A percentile compares a stretch with the other conserved stretches of the same genome.
Evolutionary conservation across 805 yeast species (phyloP).

Genomic region (Wickerhamiella occidentalis): DNA sequence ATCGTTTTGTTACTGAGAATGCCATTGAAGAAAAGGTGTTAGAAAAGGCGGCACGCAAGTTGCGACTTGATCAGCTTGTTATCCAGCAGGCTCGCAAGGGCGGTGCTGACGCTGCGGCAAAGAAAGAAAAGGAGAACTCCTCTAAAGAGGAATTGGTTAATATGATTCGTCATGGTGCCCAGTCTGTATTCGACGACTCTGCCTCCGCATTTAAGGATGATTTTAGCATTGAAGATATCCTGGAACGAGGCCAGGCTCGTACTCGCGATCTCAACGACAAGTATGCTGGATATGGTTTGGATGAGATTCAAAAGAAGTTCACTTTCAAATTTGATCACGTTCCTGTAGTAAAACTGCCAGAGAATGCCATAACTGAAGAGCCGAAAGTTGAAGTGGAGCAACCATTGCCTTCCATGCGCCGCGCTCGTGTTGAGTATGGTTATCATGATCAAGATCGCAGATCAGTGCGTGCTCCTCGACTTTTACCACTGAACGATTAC

Average conservation of each 20-base stretch:
- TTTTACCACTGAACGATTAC: constrained; percentile 68
- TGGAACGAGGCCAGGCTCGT: constrained; percentile 67
- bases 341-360: neutral
- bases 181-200: constrained; percentile 56
- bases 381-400: constrained; percentile 16
- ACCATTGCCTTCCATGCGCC: constrained; percentile 29
- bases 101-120: constrained; percentile 17
- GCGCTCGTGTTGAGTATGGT: constrained; percentile 40
- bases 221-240: constrained; percentile 54
- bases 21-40: constrained; percentile 94
- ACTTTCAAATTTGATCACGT: constrained; percentile 56
- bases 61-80: constrained; percentile 84
- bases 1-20: constrained; percentile 84
- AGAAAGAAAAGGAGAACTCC: constrained; percentile 22
- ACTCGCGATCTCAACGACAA: constrained; percentile 69
- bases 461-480: constrained; percentile 75
- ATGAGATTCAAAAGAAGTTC: constrained; percentile 63
- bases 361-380: constrained; percentile 17
- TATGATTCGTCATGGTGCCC: constrained; percentile 96
- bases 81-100: constrained; percentile 71
- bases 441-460: constrained; percentile 42
- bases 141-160: constrained; percentile 72
- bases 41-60: constrained; percentile 90
- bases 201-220: constrained; percentile 33
- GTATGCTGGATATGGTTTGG: constrained; percentile 75